phyloP scores from a whole-genome alignment of 1,284 basidiomycete species.

The Ceratobasidium sp. region DNA sequence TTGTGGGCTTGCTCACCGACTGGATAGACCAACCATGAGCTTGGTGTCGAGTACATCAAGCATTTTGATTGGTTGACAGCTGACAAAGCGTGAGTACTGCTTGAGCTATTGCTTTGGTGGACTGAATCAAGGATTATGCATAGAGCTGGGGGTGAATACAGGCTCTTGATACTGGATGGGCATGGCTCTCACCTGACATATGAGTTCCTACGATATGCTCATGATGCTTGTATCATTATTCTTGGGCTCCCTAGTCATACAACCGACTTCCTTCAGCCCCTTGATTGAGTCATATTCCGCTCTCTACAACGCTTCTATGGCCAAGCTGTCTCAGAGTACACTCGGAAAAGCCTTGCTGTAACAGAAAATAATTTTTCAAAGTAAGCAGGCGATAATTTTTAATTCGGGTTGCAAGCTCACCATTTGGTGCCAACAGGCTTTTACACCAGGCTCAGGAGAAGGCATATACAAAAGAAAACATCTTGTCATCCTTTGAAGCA shows the following conservation, averaged over 20 bases:
- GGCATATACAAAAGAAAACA: slow-evolving; percentile 2
- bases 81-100: slow-evolving; percentile 48
- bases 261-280: slow-evolving; percentile 60
- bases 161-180: slow-evolving; percentile 42
- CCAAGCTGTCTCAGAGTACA: background rate
- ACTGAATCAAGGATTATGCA: background rate
- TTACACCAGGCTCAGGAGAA: slow-evolving; percentile 3
- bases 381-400: background rate
- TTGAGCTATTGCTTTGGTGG: background rate
- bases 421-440: background rate
- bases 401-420: background rate
- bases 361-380: slow-evolving; percentile 7
- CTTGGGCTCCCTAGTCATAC: slow-evolving; percentile 60
- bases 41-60: slow-evolving; percentile 57
- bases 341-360: background rate
- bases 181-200: slow-evolving; percentile 45
- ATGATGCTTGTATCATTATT: slow-evolving; percentile 55
- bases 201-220: slow-evolving; percentile 52
- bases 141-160: slow-evolving; percentile 23
- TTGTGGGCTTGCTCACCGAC: slow-evolving; percentile 54
- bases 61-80: slow-evolving; percentile 54
- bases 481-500: slow-evolving; percentile 24
- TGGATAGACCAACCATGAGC: slow-evolving; percentile 61
- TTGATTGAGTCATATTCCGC: slow-evolving; percentile 60
- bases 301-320: slow-evolving; percentile 50